Conservation (phyloP, 768 basidiomycete genomes). For the Chiua virens region DNA sequence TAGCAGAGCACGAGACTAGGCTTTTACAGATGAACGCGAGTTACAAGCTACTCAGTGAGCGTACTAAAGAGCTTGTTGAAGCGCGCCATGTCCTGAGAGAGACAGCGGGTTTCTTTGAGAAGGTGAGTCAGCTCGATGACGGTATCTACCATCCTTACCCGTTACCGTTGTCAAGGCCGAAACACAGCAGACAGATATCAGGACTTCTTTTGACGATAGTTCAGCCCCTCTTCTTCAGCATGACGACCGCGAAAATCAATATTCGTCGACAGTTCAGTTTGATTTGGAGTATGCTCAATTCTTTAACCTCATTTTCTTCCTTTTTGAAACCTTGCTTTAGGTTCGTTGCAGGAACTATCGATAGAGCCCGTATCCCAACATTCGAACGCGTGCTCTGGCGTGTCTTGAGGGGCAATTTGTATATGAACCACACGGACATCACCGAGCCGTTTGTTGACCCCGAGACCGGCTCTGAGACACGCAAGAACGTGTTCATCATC, state of each 20-base stretch:
- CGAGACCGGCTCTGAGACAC: slow-evolving; percentile 74
- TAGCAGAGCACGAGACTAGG: slow-evolving; percentile 83
- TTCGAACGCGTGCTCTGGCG: slow-evolving; percentile 99
- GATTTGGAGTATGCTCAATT: slow-evolving; percentile 75
- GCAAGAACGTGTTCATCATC: slow-evolving; percentile 99
- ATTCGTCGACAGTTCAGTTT: slow-evolving; percentile 56
- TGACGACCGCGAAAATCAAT: slow-evolving; percentile 79
- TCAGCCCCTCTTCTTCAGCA: slow-evolving; percentile 88
- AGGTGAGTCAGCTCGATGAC: slow-evolving; percentile 44
- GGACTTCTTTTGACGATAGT: slow-evolving; percentile 89
- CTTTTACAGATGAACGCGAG: slow-evolving; percentile 89
- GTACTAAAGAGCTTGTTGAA: slow-evolving; percentile 85
- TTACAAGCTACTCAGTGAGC: slow-evolving; percentile 85
- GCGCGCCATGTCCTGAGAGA: slow-evolving; percentile 93
- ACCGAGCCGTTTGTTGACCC: slow-evolving; percentile 90
- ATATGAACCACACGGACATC: slow-evolving; percentile 99
- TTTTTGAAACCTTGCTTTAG: slow-evolving; percentile 36
- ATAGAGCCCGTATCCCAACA: slow-evolving; percentile 85
- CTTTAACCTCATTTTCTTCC: not conserved
- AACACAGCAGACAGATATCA: slow-evolving; percentile 72
- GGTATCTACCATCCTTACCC: slow-evolving; percentile 5
- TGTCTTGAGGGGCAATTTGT: slow-evolving; percentile 93
- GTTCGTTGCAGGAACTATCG: slow-evolving; percentile 96
- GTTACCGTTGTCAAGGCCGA: slow-evolving; percentile 56
- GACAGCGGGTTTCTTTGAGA: slow-evolving; percentile 95